Base-by-base conservation (phyloP, 2,329 filamentous ascomycete species). In the Penicillium hesseltinei region DNA sequence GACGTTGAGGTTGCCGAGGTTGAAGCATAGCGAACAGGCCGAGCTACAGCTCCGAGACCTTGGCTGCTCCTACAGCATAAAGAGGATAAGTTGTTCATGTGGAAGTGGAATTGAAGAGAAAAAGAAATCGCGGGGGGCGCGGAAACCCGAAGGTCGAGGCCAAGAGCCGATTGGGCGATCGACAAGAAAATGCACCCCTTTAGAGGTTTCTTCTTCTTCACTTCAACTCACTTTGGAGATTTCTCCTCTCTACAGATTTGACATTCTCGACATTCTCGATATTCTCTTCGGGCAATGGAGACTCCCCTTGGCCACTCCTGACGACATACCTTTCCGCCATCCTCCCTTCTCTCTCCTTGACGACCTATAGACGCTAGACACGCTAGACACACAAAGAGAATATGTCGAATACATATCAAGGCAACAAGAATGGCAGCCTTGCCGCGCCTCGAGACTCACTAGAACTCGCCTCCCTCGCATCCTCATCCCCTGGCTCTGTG, bases 391-490 rank as follows among this genome's bases (percentile, higher is more conserved):
- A 58, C 27, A 54, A 58, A 60, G 48, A 57, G 56, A 51, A 74
- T 13, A 55, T 76, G 72, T 71, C 72, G 61, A 71, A 62, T 51
- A 55, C 68, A 45, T 73, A 71, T 49, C 65, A 68, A 51, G 68
- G 68, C n/a, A 57, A 62, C 53, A 65, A 66, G 59, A 68, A 68
- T 54, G 68, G 66, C 52, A 67, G 60, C 45, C 61, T 63, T 31
- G 62, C 67, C 59, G 77, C 79, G 13, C 78, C 85, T 60, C 90
- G 94, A 78, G 94, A 99, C 82, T 97, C 93, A 46, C 86, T 99
- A 70, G 94, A 99, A 80, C 88, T 99, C 57, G 94, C 92, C 59
- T 97, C 92, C 52, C 86, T 99, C 62, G 94, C 93, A 59, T 96
- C 91, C 61, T 92, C 89, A 65, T 91, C 89, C 66, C 84, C 82